Evolutionary conservation across 495 filamentous ascomycete species (phyloP).

Genomic region (Aspergillus mulundensis): DNA sequence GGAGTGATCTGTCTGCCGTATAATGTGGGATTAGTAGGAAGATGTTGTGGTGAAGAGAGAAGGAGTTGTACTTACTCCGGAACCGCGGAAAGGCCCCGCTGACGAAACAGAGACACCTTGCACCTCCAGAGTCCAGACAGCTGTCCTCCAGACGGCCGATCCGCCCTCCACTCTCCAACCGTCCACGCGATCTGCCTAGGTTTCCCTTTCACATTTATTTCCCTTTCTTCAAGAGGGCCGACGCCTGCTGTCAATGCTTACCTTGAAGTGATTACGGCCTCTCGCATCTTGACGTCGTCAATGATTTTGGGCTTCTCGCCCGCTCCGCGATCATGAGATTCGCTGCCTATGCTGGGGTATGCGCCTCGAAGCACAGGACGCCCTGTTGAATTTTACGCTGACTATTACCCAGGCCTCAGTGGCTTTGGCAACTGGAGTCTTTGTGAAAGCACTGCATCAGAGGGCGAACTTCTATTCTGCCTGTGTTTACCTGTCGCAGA

Average conservation of each 20-base stretch:
- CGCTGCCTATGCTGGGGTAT: conserved; percentile 51
- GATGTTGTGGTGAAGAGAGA: not conserved
- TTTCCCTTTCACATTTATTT: no score
- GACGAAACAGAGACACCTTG: conserved; percentile 38
- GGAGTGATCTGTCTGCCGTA: not conserved
- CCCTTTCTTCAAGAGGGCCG: conserved; percentile 6
- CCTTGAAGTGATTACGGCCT: conserved; percentile 12
- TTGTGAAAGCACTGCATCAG: conserved; percentile 88
- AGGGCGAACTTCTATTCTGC: conserved; percentile 96
- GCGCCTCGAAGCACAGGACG: conserved; percentile 11
- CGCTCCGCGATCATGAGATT: conserved; percentile 44
- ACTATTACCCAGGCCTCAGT: conserved; percentile 56
- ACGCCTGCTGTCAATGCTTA: conserved; percentile 21
- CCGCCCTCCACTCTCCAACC: conserved; percentile 5
- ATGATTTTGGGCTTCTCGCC: conserved; percentile 31
- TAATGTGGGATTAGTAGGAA: not conserved
- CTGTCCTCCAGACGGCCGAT: conserved; percentile 29
- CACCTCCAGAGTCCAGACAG: conserved; percentile 23
- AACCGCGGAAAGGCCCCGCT: conserved; percentile 14
- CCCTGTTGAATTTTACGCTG: not conserved
- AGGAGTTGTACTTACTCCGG: not conserved
- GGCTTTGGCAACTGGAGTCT: conserved; percentile 72
- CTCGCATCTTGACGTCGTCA: conserved; percentile 19
- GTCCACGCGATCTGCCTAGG: conserved; percentile 13
- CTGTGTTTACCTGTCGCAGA: conserved; percentile 92